Evolutionary conservation across 352 stramenopile species (phyloP).

Genomic region (Pythium grandisporangium): DNA sequence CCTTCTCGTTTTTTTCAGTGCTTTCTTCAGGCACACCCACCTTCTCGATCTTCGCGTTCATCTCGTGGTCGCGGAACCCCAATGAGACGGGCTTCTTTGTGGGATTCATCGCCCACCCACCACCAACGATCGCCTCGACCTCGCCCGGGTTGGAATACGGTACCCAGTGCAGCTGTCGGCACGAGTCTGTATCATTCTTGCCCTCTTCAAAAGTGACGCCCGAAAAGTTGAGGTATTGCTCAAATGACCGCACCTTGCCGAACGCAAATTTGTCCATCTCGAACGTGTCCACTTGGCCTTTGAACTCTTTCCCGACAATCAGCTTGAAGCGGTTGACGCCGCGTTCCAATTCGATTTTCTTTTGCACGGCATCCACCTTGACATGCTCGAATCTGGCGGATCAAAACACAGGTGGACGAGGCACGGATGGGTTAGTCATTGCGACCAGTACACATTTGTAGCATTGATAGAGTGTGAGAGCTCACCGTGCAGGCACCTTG

Average conservation of each 20-base stretch:
- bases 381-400: conserved; percentile 19
- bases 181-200: conserved; percentile 20
- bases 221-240: conserved; percentile 25
- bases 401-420: conserved; percentile 1
- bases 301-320: conserved; percentile 20
- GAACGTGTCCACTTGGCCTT: conserved; percentile 19
- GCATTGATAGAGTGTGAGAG: too few relatives aligned
- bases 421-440: background rate
- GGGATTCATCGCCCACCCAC: conserved; percentile 18
- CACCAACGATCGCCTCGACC: conserved; percentile 20
- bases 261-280: conserved; percentile 29
- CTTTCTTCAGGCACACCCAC: too few relatives aligned
- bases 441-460: too few relatives aligned
- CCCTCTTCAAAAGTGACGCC: conserved; percentile 19
- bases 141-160: conserved; percentile 19
- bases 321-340: conserved; percentile 26
- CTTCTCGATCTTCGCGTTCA: too few relatives aligned
- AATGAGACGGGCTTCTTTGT: conserved; percentile 3
- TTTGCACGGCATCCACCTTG: conserved; percentile 19
- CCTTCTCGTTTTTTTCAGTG: too few relatives aligned
- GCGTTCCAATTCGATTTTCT: conserved; percentile 17
- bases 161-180: conserved; percentile 33
- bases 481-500: conserved; percentile 20
- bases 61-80: background rate
- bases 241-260: conserved; percentile 19